phyloP scores from a whole-genome alignment of 2,329 filamentous ascomycete species.

The Neoscytalidium dimidiatum region DNA sequence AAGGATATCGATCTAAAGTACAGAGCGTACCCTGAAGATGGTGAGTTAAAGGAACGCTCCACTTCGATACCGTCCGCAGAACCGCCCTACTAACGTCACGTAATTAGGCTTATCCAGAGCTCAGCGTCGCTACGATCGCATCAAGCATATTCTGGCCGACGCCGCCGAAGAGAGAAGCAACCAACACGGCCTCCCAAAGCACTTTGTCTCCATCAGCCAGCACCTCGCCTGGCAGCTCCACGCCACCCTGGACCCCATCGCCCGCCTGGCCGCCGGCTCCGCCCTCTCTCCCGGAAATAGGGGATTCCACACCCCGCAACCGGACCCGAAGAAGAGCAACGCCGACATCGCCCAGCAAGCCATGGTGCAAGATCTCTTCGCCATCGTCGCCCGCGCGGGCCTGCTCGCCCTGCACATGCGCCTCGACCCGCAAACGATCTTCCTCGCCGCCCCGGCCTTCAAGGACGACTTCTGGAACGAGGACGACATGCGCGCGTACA shows the following conservation, averaged over 20 bases:
- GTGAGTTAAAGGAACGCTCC: background rate
- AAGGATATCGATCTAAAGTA: background rate
- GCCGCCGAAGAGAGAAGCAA: background rate
- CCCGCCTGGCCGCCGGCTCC: background rate
- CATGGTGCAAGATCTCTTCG: background rate
- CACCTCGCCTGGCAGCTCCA: conserved; percentile 11
- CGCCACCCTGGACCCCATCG: background rate
- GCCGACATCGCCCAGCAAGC: background rate
- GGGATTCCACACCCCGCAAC: background rate
- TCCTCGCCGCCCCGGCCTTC: background rate
- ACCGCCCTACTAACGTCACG: background rate
- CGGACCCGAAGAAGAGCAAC: background rate
- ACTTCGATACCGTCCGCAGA: too few species aligned
- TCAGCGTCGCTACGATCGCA: background rate
- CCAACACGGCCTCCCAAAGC: background rate
- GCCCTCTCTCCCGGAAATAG: too few species aligned
- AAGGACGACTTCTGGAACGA: background rate
- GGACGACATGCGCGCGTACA: background rate
- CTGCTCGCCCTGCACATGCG: conserved; percentile 7
- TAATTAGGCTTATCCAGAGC: conserved; percentile 10
- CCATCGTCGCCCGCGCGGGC: background rate
- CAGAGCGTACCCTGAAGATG: background rate
- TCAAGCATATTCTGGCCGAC: background rate
- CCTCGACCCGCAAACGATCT: conserved; percentile 1
- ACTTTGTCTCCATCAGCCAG: background rate